Evolutionary conservation across 1,284 basidiomycete species (phyloP), one percentile per base, ranked within the genome.

Genomic region (Ceratobasidium sp.): DNA sequence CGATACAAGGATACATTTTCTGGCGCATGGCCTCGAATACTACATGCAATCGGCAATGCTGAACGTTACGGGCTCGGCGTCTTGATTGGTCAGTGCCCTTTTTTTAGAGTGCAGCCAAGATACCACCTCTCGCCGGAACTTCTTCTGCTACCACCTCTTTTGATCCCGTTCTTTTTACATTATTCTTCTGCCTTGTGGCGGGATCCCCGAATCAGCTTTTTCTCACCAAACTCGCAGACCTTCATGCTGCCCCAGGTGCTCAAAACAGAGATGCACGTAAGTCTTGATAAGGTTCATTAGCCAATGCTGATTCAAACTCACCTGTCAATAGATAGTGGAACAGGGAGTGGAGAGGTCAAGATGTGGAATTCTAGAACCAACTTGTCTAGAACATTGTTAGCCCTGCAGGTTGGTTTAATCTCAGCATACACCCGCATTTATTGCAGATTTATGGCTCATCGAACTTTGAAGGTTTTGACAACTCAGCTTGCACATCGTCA

Each of bases 211-310:
- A 20, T 1, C 7, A 35, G 27, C 18, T 3, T 60, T 38, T 35
- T 33, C 35, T 38, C 33, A 16, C 59, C 1, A 38, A 60, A n/a
- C 33, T 60, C n/a, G 16, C n/a, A 93, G 92, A 93, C 83, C 86
- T 93, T 6, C 92, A 93, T 81, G 90, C 92, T 20, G 93, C 91
- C 1, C 92, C 93, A 0, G 93, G 93, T n/a, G 92, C 92, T 81
- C 92, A 93, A 81, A 93, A 94, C 81, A 83, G 85, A 48, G 91
- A 92, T 82, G 41, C 69, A 12, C 65, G 59, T 60, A 60, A 35
- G 46, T 67, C 3, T 20, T 48, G 54, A n/a, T 23, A 44, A 23
- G 30, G n/a, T 60, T 48, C 14, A 41, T 54, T 10, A 20, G 52
- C 35, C 48, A 27, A 57, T 46, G 12, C 7, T 23, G 10, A 60